Conservation (phyloP, 179 eudicot genomes). For the Carnegiea gigantea region DNA sequence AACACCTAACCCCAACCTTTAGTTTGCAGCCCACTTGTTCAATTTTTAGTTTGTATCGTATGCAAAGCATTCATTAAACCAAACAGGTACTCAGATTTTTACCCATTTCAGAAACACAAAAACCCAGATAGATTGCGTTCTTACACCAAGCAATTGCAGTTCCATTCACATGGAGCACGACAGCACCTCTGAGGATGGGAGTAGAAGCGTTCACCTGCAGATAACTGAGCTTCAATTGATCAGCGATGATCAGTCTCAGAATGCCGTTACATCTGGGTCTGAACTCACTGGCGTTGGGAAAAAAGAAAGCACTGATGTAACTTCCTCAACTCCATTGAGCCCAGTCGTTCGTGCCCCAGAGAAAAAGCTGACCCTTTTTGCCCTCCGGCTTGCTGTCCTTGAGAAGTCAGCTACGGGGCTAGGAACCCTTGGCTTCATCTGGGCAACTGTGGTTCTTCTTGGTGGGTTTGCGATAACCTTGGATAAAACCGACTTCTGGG, state of each 20-base stretch:
- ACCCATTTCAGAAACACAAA: not conserved
- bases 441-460: conserved; percentile 96
- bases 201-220: conserved; percentile 39
- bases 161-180: conserved; percentile 35
- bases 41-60: not conserved
- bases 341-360: conserved; percentile 65
- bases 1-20: conserved; percentile 8
- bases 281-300: conserved; percentile 33
- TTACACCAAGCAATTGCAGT: not conserved
- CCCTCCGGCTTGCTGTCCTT: conserved; percentile 76
- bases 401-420: conserved; percentile 80
- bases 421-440: conserved; percentile 87
- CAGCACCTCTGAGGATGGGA: conserved; percentile 27
- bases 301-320: conserved; percentile 34
- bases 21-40: not conserved
- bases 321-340: conserved; percentile 13
- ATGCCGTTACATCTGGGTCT: conserved; percentile 54
- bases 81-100: not conserved
- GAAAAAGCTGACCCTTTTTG: conserved; percentile 80
- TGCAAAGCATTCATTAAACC: not conserved
- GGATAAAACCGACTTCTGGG: conserved; percentile 78
- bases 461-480: conserved; percentile 92
- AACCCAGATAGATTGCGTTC: not conserved
- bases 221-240: conserved; percentile 19
- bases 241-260: conserved; percentile 26